Evolutionary conservation across 2,329 filamentous ascomycete genomes (phyloP).

Genomic region (Parastagonospora nodorum): DNA sequence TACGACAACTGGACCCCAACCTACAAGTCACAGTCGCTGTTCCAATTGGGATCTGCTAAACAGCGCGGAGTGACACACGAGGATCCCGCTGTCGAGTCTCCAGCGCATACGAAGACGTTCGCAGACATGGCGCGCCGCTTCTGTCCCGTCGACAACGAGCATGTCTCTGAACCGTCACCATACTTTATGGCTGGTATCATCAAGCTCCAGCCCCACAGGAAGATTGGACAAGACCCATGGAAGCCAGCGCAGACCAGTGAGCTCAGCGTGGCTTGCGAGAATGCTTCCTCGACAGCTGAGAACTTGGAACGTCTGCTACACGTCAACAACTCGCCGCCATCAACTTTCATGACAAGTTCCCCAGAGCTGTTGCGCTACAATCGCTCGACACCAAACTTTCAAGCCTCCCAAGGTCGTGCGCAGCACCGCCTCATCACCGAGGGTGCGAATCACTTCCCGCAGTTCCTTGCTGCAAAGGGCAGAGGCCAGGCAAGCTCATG

Average conservation of each 20-base stretch:
- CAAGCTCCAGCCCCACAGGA: slow-evolving; percentile 26
- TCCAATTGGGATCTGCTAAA: slow-evolving; percentile 3
- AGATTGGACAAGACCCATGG: slow-evolving; percentile 27
- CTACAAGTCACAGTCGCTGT: slow-evolving; percentile 19
- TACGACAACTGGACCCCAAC: slow-evolving; percentile 13
- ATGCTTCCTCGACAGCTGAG: no score
- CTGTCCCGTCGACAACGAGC: slow-evolving; percentile 15
- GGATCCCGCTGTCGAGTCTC: not conserved
- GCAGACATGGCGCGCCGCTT: slow-evolving; percentile 38
- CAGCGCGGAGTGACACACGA: slow-evolving; percentile 2
- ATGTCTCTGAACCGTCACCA: slow-evolving; percentile 13
- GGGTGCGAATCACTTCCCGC: not conserved
- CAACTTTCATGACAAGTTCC: no score
- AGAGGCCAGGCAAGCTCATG: not conserved
- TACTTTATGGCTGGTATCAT: slow-evolving; percentile 25
- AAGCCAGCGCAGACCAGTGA: not conserved
- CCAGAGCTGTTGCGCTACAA: no score
- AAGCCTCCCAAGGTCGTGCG: no score
- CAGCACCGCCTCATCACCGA: no score
- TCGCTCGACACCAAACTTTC: no score
- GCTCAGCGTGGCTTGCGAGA: no score
- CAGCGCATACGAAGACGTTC: slow-evolving; percentile 21
- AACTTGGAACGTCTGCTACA: no score
- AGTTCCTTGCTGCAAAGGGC: not conserved
- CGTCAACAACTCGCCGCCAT: no score